phyloP scores from a whole-genome alignment of 1,284 basidiomycete species.

The Leccinum cinnamomeum region DNA sequence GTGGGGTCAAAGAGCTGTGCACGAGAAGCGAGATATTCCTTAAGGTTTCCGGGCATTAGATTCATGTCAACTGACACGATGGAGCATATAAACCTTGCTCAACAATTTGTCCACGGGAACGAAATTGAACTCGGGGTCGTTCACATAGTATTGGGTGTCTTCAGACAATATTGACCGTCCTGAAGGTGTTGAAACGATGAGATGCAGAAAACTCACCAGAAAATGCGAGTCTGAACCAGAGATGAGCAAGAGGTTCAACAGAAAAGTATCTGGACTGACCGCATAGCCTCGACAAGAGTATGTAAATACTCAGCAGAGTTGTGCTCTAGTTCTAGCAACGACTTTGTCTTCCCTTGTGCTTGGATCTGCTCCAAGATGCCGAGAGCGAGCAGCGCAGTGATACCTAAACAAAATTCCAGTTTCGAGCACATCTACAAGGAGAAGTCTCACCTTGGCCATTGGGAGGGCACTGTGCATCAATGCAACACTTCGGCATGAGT shows the following conservation, averaged over 20 bases:
- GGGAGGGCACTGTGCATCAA: constrained; percentile 71
- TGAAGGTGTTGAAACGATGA: neutral
- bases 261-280: constrained; percentile 44
- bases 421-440: neutral
- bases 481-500: neutral
- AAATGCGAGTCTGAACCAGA: constrained; percentile 62
- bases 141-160: constrained; percentile 87
- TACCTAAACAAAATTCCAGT: constrained; percentile 41
- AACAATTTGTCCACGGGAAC: constrained; percentile 79
- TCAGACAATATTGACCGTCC: constrained; percentile 18
- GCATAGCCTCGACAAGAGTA: constrained; percentile 78
- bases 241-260: constrained; percentile 6
- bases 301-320: constrained; percentile 90
- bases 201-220: constrained; percentile 51
- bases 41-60: constrained; percentile 32
- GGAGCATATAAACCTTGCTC: constrained; percentile 69
- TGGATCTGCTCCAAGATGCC: constrained; percentile 90
- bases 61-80: neutral
- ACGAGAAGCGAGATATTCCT: constrained; percentile 78
- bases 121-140: constrained; percentile 77
- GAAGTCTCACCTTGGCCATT: constrained; percentile 81
- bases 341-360: constrained; percentile 65
- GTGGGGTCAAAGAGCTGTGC: constrained; percentile 76
- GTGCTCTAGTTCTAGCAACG: constrained; percentile 79
- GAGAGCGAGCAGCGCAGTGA: constrained; percentile 90